Percentiles rank a stretch among this genome's conserved stretches.
phyloP scores from a whole-genome alignment of 345 rosid species.

The Anastatica hierochuntica region DNA sequence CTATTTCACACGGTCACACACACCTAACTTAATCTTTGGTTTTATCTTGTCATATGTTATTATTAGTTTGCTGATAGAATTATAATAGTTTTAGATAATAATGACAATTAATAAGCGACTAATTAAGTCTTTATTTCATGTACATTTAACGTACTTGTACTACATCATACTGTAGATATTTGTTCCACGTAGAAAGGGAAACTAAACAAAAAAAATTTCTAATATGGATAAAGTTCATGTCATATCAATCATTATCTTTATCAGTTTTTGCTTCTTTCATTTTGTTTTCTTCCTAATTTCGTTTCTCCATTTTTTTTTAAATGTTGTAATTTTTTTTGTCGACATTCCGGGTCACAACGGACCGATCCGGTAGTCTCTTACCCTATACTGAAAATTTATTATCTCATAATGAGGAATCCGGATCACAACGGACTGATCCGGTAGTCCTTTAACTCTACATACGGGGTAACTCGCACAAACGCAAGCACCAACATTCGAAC shows the following conservation, averaged over 20 bases:
- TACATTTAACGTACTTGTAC: constrained; percentile 25
- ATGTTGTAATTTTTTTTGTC: not conserved
- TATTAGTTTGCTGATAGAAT: not conserved
- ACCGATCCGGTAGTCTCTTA: too few species aligned
- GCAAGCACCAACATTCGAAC: too few species aligned
- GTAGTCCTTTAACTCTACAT: too few species aligned
- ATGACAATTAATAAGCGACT: constrained; percentile 1
- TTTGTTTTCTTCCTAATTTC: constrained; percentile 10
- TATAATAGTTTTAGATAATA: not conserved
- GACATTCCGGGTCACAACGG: too few species aligned
- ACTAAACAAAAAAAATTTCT: not conserved
- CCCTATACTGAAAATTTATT: too few species aligned
- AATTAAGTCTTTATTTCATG: not conserved
- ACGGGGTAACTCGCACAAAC: too few species aligned
- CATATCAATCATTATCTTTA: constrained; percentile 15
- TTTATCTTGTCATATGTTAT: constrained; percentile 8
- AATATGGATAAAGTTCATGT: constrained; percentile 25
- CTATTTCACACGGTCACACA: too few species aligned
- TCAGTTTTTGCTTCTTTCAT: not conserved
- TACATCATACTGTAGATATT: constrained; percentile 7
- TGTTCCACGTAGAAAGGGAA: constrained; percentile 16
- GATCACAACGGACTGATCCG: too few species aligned
- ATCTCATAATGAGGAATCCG: too few species aligned
- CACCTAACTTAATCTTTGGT: constrained; percentile 7
- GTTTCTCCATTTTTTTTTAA: not conserved